Base-by-base conservation (phyloP, 768 basidiomycete species). In the Leccinum uliginosum region DNA sequence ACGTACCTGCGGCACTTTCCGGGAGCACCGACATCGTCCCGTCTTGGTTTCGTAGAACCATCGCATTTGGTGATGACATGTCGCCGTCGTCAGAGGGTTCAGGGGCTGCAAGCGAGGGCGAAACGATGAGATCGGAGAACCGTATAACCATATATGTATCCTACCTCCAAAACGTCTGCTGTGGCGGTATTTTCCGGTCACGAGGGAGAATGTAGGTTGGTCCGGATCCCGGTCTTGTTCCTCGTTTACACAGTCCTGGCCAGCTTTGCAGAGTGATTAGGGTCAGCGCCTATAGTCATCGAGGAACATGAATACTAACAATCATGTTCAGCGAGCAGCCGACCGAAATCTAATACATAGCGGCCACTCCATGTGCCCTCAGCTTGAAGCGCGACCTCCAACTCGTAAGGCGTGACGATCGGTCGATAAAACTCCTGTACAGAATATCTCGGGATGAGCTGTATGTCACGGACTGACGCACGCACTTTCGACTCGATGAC, bases 391-490 rank as follows among this genome's bases (percentile, higher is more conserved):
- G 94, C 92, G 3, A 95, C 72, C 61, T 87, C 83, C 17, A 97
- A 78, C 67, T 99, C 97, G 69, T 84, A 96, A 0, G 97, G 97
- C 1, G 96, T 98, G 27, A 99, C 79, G 47, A 99, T 97, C 0
- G 96, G 95, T 23, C 85, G 76, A 29, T 89, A 77, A 68, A 94
- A 99, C 10, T 98, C 95, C 89, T 97, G 53, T n/a, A 46, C 9
- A 5, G 7, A 3, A 11, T 35, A 14, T 45, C 15, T 43, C 50
- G 7, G 23, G 45, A 38, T 6, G n/a, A 51, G n/a, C 8, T 8
- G 10, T 38, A 44, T 19, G 17, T 12, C 17, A 24, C n/a, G 1
- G 3, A 15, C 45, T 3, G 19, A 38, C 3, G 3, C 6, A 63
- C 71, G 6, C 43, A 81, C 87, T 74, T 88, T 89, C 4, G 84